phyloP scores from a whole-genome alignment of 805 yeast genomes.

The Yarrowia sp. region DNA sequence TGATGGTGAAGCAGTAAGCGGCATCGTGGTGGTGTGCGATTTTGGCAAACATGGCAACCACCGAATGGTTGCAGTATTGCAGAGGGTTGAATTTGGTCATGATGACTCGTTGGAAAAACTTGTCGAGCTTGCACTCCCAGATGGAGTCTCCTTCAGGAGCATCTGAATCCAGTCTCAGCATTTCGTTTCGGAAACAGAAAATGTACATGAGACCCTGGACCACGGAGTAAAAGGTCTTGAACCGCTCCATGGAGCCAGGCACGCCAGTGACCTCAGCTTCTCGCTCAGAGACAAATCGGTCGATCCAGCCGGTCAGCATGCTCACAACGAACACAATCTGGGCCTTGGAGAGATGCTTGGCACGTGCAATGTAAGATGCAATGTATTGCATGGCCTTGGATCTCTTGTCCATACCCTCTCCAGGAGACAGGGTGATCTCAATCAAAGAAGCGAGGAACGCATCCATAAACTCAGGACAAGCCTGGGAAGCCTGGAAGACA shows the following conservation, averaged over 20 bases:
- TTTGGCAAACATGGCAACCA: constrained; percentile 88
- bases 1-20: constrained; percentile 89
- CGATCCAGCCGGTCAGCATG: constrained; percentile 79
- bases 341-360: constrained; percentile 62
- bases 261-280: constrained; percentile 72
- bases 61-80: constrained; percentile 89
- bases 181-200: constrained; percentile 79
- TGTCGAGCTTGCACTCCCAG: constrained; percentile 83
- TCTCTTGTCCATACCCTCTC: constrained; percentile 68
- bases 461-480: constrained; percentile 77
- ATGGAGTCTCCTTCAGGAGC: constrained; percentile 31
- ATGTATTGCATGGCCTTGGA: constrained; percentile 90
- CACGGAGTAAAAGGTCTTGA: constrained; percentile 83
- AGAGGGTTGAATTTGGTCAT: constrained; percentile 90
- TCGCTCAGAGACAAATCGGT: constrained; percentile 75
- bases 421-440: constrained; percentile 73
- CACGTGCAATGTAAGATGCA: constrained; percentile 86
- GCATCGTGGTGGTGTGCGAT: constrained; percentile 85
- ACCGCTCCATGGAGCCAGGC: constrained; percentile 81
- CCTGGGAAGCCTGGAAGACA: constrained; percentile 76
- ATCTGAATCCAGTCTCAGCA: constrained; percentile 46
- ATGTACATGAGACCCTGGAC: constrained; percentile 88
- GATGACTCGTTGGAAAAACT: constrained; percentile 80
- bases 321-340: constrained; percentile 82
- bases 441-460: constrained; percentile 77